These are phyloP conservation scores for Trifolium subterraneum DNA, from an alignment of 306 rosid species.

Conservation along the genomic window DNA sequence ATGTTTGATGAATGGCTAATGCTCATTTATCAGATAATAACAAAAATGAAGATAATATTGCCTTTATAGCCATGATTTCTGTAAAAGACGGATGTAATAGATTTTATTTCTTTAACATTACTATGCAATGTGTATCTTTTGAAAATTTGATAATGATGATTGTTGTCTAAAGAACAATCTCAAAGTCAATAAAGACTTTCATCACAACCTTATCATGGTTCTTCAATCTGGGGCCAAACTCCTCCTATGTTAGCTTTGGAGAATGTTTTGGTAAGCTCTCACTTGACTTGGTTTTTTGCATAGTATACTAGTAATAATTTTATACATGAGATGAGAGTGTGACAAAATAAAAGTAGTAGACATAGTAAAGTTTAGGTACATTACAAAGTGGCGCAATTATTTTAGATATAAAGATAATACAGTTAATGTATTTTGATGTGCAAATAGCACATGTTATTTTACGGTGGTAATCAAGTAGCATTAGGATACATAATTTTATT, in stretches of 20 bases:
- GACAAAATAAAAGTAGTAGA: background rate
- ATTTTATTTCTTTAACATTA: no score
- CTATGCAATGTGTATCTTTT: background rate
- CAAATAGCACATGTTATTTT: background rate
- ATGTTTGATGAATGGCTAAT: no score
- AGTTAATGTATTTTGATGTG: no score
- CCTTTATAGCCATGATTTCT: no score
- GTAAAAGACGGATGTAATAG: no score
- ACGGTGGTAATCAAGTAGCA: background rate
- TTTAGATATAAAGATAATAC: no score
- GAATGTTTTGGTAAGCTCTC: no score
- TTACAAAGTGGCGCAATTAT: no score
- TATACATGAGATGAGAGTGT: background rate
- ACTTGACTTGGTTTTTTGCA: background rate
- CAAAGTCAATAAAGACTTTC: background rate
- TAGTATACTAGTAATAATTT: background rate
- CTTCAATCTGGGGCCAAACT: background rate
- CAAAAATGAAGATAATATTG: no score
- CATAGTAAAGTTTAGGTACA: no score
- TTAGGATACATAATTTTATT: background rate
- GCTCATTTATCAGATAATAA: no score
- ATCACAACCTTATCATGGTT: background rate
- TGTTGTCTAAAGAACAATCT: background rate
- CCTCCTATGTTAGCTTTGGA: background rate
- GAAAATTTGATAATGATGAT: background rate